Base-by-base conservation (phyloP, 768 basidiomycete genomes). In the Trametes coccinea region DNA sequence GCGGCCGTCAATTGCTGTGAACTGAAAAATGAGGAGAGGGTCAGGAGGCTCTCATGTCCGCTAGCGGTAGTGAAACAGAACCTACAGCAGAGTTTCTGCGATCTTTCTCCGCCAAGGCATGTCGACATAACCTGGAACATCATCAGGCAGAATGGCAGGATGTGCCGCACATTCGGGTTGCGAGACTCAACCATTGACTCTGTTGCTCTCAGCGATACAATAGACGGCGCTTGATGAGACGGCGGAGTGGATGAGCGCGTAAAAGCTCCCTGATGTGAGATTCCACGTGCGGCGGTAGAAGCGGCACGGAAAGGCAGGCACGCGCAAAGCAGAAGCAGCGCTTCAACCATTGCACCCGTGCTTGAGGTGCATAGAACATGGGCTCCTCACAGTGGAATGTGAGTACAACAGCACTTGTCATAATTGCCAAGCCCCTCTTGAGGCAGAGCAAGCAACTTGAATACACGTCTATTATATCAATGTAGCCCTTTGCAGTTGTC, bases 41-140 rank as follows among this genome's bases (percentile, higher is more conserved):
- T 59, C 57, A 59, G 48, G 17, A 44, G 57, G 49, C 49, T 51
- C 57, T 59, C 57, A 59, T 59, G 45, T 59, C 57, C 57, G 57
- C 49, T 41, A 51, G 41, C 57, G 57, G 49, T 51, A 58, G 56
- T 58, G 56, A 51, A 48, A 50, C 39, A 50, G 56, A 44, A 52
- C 57, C 49, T 41, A 59, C 49, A 34, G 7, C 49, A 29, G 31
- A 44, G 30, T 8, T 31, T 33, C 31, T 41, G 31, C 41, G 41
- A 22, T 41, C 31, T 33, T 17, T 59, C 11, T 45, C 48, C 17
- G 41, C 31, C 41, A 22, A 41, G 22, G 43, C 41, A 39, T 51
- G 57, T 8, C 29, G 11, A 4, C 31, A 27, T 9, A 29, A 3
- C 57, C 57, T 51, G 27, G 49, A 52, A 44, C 49, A 7, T 50